Conservation (phyloP, 2,329 filamentous ascomycete species). For the Cytospora piceicola region DNA sequence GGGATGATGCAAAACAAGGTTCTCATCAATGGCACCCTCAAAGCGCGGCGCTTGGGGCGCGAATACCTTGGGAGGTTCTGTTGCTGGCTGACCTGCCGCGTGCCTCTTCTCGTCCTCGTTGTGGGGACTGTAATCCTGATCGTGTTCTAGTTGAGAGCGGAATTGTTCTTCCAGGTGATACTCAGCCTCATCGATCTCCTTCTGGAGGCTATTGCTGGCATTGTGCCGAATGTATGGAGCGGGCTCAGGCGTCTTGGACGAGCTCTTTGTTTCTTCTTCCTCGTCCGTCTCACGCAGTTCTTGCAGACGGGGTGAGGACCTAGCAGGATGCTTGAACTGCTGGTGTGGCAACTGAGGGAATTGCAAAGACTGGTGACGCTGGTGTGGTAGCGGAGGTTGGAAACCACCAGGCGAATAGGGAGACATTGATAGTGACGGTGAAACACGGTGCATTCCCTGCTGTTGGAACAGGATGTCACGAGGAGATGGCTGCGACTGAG, state of each 20-base stretch:
- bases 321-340: slow-evolving; percentile 58
- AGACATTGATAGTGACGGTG: slow-evolving; percentile 66
- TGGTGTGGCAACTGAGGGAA: slow-evolving; percentile 61
- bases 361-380: slow-evolving; percentile 63
- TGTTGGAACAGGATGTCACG: slow-evolving; percentile 56
- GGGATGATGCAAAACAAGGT: slow-evolving; percentile 68
- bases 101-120: slow-evolving; percentile 44
- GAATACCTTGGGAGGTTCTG: slow-evolving; percentile 53
- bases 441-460: slow-evolving; percentile 60
- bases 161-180: slow-evolving; percentile 83
- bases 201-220: slow-evolving; percentile 76
- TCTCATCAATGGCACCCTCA: slow-evolving; percentile 56
- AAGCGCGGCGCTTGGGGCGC: slow-evolving; percentile 53
- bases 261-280: slow-evolving; percentile 56
- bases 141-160: slow-evolving; percentile 76
- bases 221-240: slow-evolving; percentile 62
- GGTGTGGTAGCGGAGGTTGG: slow-evolving; percentile 51
- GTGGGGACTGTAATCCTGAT: slow-evolving; percentile 71
- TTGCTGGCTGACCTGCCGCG: slow-evolving; percentile 37
- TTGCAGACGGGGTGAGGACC: slow-evolving; percentile 66
- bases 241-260: slow-evolving; percentile 59
- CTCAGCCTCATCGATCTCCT: slow-evolving; percentile 82
- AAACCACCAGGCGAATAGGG: slow-evolving; percentile 62
- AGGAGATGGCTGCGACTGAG: slow-evolving; percentile 61
- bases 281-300: slow-evolving; percentile 77